Evolutionary conservation across 2,329 filamentous ascomycete genomes (phyloP), one percentile per base, ranked within the genome.

Genomic region (Aspergillus sclerotialis): DNA sequence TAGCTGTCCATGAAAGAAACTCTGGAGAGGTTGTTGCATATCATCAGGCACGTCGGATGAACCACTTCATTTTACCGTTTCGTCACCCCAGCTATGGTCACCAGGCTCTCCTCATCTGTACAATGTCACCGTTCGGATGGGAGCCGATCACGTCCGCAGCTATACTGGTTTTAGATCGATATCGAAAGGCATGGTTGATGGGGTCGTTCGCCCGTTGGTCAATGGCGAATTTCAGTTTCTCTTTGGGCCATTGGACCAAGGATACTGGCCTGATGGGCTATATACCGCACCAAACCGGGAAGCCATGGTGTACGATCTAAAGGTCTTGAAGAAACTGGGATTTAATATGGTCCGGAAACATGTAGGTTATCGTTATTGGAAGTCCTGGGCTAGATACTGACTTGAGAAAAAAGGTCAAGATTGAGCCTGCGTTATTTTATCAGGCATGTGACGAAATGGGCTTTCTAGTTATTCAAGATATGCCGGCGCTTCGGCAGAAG

Each of bases 261-360:
- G 81, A 0, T 83, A 68, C 53, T 84, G 80, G 80, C 80, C 80
- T 0, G 80, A 84, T 48, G 81, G 81, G 0, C 61, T 84, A 3
- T 74, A 84, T 49, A 72, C 72, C 0, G 72, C 82, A 0, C 82
- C 81, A 0, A 83, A 68, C 7, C 63, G 68, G 3, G 78, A 84
- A 42, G 81, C 80, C 0, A 80, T 85, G 77, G 62, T 75, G 0
- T 83, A 70, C 35, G 82, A 85, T 45, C 49, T 86, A 9, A 50
- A 80, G 38, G 58, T 76, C 4, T 56, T 84, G 36, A 85, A 85
- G 59, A 60, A 64, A 2, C 64, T 84, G 2, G 80, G 80, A 0
- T 80, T 82, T 56, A 85, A 85, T 54, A 79, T 78, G 69, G 52
- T 84, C 7, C 75, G 82, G 23, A 85, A 86, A 52, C 81, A 85